These are phyloP conservation scores for Termitomyces sp. DNA, from an alignment of 768 basidiomycete genomes.

Conservation along the genomic window DNA sequence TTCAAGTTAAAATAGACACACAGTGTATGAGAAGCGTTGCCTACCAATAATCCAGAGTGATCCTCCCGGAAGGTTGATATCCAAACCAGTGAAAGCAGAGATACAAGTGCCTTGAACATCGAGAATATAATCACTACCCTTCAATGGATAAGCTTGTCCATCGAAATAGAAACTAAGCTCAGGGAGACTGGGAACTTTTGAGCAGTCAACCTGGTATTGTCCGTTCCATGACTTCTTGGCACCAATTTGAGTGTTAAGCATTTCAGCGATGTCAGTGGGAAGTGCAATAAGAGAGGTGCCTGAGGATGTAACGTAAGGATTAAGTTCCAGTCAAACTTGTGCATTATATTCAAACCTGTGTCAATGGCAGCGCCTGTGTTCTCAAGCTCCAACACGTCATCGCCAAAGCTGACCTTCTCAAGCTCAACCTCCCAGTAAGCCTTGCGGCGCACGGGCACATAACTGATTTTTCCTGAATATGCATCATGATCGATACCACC, in stretches of 20 bases:
- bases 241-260: slow-evolving; percentile 94
- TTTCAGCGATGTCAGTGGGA: slow-evolving; percentile 93
- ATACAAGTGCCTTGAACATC: slow-evolving; percentile 91
- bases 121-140: slow-evolving; percentile 84
- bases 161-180: slow-evolving; percentile 79
- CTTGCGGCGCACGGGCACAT: slow-evolving; percentile 89
- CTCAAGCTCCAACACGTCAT: slow-evolving; percentile 84
- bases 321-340: not conserved
- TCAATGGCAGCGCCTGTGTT: slow-evolving; percentile 93
- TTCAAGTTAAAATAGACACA: slow-evolving; percentile 1
- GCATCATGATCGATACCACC: slow-evolving; percentile 80
- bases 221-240: slow-evolving; percentile 95
- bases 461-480: slow-evolving; percentile 75
- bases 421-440: slow-evolving; percentile 99
- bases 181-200: slow-evolving; percentile 78
- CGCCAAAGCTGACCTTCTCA: slow-evolving; percentile 77
- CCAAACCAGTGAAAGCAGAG: slow-evolving; percentile 87
- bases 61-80: slow-evolving; percentile 78
- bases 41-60: slow-evolving; percentile 87
- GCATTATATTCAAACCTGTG: slow-evolving; percentile 49
- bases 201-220: slow-evolving; percentile 88
- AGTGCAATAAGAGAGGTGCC: slow-evolving; percentile 93
- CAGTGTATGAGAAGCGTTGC: slow-evolving; percentile 15
- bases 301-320: slow-evolving; percentile 46
- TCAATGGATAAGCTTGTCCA: slow-evolving; percentile 74